phyloP scores from a whole-genome alignment of 108 stramenopile genomes.

The Discostella stelligeroides region DNA sequence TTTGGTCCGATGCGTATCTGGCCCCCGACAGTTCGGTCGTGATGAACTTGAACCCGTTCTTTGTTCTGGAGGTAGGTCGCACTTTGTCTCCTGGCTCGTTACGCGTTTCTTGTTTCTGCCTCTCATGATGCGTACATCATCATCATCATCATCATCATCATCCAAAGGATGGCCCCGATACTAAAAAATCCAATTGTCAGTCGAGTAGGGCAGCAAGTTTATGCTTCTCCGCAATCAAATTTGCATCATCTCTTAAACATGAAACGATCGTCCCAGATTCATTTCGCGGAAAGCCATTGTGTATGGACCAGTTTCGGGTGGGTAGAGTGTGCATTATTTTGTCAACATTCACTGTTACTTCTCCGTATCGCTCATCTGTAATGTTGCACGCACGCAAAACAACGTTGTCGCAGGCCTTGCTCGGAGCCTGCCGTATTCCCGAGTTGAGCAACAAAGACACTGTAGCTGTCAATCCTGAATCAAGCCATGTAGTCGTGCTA shows the following conservation, averaged over 20 bases:
- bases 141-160: too few relatives aligned
- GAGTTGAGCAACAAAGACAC: constrained; percentile 53
- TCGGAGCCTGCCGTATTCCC: constrained; percentile 70
- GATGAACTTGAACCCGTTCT: constrained; percentile 89
- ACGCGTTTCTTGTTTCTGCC: too few relatives aligned
- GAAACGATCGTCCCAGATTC: constrained; percentile 74
- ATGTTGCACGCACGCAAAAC: too few relatives aligned
- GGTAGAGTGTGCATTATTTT: constrained; percentile 2
- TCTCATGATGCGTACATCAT: too few relatives aligned
- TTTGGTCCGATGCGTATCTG: constrained; percentile 87
- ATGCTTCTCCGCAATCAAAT: constrained; percentile 71
- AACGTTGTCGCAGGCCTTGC: constrained; percentile 60
- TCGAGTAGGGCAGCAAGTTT: constrained; percentile 72
- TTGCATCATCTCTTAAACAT: constrained; percentile 63
- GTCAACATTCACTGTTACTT: not conserved
- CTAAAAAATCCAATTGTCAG: constrained; percentile 70
- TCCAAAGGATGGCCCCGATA: constrained; percentile 84
- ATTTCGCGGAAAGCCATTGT: constrained; percentile 72
- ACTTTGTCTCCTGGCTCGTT: too few relatives aligned
- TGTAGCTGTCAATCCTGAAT: constrained; percentile 62
- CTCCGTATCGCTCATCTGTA: not conserved
- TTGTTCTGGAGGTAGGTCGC: constrained; percentile 65
- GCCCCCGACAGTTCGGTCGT: constrained; percentile 82
- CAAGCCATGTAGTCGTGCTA: constrained; percentile 76
- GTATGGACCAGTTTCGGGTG: constrained; percentile 79